Percentiles rank a stretch among this genome's conserved stretches.
These are phyloP conservation scores for Colletotrichum sp. DNA, from an alignment of 2,329 filamentous ascomycete genomes.

Conservation along the genomic window DNA sequence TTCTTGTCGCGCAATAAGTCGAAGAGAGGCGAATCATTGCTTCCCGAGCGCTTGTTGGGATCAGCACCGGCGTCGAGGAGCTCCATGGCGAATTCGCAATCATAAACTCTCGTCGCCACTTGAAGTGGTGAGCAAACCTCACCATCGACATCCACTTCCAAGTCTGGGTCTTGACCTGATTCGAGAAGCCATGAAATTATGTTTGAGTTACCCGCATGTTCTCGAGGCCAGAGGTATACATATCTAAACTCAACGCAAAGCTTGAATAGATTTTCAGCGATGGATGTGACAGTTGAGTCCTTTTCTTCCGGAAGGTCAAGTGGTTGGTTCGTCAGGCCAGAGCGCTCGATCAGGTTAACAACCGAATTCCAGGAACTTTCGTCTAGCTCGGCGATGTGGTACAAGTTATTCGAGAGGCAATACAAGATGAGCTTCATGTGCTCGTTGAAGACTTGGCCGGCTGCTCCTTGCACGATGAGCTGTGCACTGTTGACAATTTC, in stretches of 20 bases:
- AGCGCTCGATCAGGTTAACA: fast-evolving
- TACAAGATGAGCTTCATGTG: background rate
- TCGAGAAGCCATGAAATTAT: too few species aligned
- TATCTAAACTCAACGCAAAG: too few species aligned
- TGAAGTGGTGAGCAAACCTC: too few species aligned
- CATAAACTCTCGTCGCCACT: too few species aligned
- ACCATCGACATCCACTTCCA: too few species aligned
- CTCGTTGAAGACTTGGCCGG: background rate
- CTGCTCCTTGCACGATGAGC: fast-evolving
- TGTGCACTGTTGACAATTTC: fast-evolving
- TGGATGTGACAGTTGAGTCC: fast-evolving
- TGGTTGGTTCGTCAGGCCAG: background rate
- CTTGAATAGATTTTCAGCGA: too few species aligned
- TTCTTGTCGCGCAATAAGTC: too few species aligned
- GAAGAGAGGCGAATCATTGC: too few species aligned
- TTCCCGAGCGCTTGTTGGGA: too few species aligned
- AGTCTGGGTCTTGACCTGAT: fast-evolving
- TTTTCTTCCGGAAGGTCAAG: too few species aligned
- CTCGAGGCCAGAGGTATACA: too few species aligned
- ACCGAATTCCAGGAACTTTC: fast-evolving
- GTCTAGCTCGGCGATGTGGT: fast-evolving
- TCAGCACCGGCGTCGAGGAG: too few species aligned
- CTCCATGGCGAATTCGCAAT: fast-evolving
- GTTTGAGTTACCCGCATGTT: fast-evolving
- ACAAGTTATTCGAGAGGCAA: background rate